These are phyloP conservation scores for Sporothrix pseudoabietina DNA, from an alignment of 2,329 filamentous ascomycete genomes.

Conservation along the genomic window DNA sequence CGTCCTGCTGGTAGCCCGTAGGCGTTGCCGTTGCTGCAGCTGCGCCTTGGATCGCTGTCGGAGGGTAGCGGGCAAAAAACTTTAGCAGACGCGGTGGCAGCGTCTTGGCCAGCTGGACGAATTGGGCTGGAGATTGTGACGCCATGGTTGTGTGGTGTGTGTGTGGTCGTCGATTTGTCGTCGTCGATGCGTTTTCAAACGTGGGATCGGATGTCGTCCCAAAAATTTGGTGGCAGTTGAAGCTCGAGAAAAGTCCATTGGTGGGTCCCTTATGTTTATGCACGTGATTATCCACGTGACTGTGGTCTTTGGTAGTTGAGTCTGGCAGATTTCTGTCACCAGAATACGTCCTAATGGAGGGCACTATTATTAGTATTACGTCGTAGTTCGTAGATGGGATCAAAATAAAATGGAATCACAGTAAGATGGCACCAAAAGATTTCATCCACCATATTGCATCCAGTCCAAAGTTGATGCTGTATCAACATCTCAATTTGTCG, in stretches of 20 bases:
- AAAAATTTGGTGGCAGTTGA: neutral
- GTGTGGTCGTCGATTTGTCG: constrained; percentile 13
- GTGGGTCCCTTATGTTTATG: neutral
- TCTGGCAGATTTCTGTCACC: no score
- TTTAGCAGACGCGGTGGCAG: constrained; percentile 77
- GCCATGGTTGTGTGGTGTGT: constrained; percentile 29
- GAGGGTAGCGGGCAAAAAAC: constrained; percentile 90
- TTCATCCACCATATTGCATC: no score
- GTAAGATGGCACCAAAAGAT: no score
- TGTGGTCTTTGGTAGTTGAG: no score
- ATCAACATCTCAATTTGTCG: no score
- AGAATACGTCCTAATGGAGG: no score
- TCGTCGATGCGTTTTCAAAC: constrained; percentile 6
- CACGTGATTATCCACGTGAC: neutral
- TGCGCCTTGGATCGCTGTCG: constrained; percentile 60
- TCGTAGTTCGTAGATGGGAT: no score
- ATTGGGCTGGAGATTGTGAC: constrained; percentile 34
- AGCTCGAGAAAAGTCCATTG: constrained; percentile 50
- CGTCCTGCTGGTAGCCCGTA: constrained; percentile 57
- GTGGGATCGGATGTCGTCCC: neutral
- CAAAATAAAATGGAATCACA: no score
- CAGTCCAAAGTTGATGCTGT: no score
- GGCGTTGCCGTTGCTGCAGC: constrained; percentile 45
- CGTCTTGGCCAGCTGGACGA: constrained; percentile 65
- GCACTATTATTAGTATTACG: no score